phyloP scores from a whole-genome alignment of 2,329 filamentous ascomycete species.

The Ceratocystis alfenasii region DNA sequence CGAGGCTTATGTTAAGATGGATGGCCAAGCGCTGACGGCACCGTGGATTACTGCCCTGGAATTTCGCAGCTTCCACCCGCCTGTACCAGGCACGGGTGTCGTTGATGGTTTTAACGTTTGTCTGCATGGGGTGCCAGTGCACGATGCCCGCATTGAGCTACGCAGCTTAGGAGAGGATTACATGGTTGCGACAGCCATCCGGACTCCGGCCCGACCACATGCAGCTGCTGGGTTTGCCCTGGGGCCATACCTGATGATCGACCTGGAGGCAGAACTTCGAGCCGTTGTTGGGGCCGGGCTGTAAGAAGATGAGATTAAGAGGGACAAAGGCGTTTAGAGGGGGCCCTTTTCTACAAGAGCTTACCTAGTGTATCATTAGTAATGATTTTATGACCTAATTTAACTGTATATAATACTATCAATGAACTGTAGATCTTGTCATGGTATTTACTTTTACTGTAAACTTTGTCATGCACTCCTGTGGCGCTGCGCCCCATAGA shows the following conservation, averaged over 20 bases:
- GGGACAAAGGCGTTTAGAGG: neutral
- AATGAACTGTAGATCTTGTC: too few species aligned
- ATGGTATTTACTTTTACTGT: too few species aligned
- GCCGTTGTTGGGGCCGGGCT: neutral
- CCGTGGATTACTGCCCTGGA: slow-evolving; percentile 60
- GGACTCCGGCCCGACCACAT: slow-evolving; percentile 8
- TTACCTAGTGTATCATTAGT: slow-evolving; percentile 3
- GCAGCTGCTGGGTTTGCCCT: slow-evolving; percentile 14
- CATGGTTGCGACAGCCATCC: slow-evolving; percentile 21
- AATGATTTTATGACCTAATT: slow-evolving; percentile 10
- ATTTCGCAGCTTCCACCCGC: slow-evolving; percentile 51
- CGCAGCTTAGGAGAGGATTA: slow-evolving; percentile 15
- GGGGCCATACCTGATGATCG: slow-evolving; percentile 10
- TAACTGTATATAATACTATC: too few species aligned
- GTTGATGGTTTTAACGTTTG: slow-evolving; percentile 16
- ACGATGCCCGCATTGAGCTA: slow-evolving; percentile 19
- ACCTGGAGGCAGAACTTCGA: slow-evolving; percentile 12
- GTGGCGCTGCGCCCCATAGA: too few species aligned
- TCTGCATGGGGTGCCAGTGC: slow-evolving; percentile 3
- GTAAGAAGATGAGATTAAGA: neutral
- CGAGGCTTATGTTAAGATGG: slow-evolving; percentile 74
- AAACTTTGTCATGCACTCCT: too few species aligned
- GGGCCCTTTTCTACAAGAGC: neutral
- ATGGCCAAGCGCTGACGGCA: slow-evolving; percentile 63
- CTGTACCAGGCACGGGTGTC: slow-evolving; percentile 28